phyloP scores from a whole-genome alignment of 192 early-diverging fungal genomes.

The Diversispora eburnea region DNA sequence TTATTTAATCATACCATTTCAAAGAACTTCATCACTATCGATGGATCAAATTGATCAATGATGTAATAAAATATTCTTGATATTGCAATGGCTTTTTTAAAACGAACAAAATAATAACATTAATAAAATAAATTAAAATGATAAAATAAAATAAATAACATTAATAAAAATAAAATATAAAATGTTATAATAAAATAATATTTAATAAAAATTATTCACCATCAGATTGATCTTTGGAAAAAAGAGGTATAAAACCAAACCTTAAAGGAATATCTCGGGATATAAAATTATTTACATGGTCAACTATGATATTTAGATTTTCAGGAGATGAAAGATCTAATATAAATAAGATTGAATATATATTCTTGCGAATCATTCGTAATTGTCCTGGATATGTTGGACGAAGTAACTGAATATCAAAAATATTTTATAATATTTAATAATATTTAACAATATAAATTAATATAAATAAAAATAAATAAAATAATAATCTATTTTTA shows the following conservation, averaged over 20 bases:
- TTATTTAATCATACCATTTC: conserved; percentile 29
- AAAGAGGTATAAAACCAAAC: conserved; percentile 78
- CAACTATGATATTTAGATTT: conserved; percentile 54
- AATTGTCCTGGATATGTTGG: conserved; percentile 69
- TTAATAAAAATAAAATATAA: too few relatives aligned
- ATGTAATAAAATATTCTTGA: conserved; percentile 39
- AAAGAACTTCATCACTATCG: conserved; percentile 36
- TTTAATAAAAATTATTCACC: conserved; percentile 39
- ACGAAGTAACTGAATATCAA: conserved; percentile 48
- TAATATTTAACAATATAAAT: background rate
- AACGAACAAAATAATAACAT: background rate
- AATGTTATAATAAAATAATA: background rate
- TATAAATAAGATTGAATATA: conserved; percentile 69
- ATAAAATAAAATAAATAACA: conserved; percentile 26
- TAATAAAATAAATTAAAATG: background rate
- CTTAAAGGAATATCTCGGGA: conserved; percentile 75
- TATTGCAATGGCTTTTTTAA: conserved; percentile 38
- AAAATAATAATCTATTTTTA: background rate
- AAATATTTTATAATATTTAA: conserved; percentile 1
- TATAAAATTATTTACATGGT: conserved; percentile 61
- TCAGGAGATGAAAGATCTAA: conserved; percentile 62
- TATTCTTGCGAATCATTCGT: conserved; percentile 71
- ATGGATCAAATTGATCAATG: conserved; percentile 31
- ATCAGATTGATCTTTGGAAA: conserved; percentile 41
- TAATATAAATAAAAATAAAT: too few relatives aligned